Conservation (phyloP, 139 green algal species). For the Penium margaritaceum region DNA sequence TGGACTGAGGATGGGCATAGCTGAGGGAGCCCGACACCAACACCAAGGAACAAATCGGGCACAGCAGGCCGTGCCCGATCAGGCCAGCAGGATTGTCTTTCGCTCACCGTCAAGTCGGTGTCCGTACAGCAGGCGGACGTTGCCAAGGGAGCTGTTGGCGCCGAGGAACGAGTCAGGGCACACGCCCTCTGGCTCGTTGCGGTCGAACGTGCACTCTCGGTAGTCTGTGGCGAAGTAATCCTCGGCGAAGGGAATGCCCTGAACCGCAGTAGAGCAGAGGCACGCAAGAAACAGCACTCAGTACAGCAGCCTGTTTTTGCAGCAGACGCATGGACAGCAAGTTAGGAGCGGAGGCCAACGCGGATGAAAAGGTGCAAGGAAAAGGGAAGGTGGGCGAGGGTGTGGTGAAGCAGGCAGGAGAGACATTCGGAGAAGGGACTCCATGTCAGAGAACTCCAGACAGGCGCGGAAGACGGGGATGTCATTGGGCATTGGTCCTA, state of each 20-base stretch:
- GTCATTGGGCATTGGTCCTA: background rate
- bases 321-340: background rate
- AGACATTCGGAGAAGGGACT: too few species aligned
- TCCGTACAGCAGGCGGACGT: constrained; percentile 38
- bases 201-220: constrained; percentile 17
- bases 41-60: too few species aligned
- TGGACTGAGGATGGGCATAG: too few species aligned
- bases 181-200: constrained; percentile 6
- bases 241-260: constrained; percentile 27
- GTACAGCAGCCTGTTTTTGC: background rate
- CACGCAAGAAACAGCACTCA: background rate
- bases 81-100: too few species aligned
- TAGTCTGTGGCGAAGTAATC: constrained; percentile 39
- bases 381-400: background rate
- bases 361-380: background rate
- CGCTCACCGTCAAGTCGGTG: constrained; percentile 37
- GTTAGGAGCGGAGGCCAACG: background rate
- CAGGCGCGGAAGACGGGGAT: too few species aligned
- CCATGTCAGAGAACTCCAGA: background rate
- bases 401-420: too few species aligned
- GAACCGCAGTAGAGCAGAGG: background rate
- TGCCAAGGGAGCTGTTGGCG: constrained; percentile 4
- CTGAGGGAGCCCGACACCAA: too few species aligned
- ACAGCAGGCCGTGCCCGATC: too few species aligned
- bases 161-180: constrained; percentile 27